Base-by-base conservation (phyloP, 768 basidiomycete genomes). In the Rubroboletus satanas region DNA sequence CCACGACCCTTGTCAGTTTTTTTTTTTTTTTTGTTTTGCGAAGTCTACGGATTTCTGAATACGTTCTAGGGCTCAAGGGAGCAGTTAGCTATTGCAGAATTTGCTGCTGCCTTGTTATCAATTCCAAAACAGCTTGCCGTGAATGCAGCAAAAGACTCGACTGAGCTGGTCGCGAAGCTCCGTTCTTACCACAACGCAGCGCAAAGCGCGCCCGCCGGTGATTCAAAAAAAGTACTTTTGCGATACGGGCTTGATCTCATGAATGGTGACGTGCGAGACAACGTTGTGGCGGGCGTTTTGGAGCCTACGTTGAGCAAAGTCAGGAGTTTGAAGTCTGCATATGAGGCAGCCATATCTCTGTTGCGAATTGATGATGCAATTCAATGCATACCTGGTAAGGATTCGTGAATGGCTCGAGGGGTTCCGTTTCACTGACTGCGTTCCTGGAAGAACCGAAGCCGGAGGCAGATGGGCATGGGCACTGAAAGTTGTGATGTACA, bases 21-120 rank as follows among this genome's bases (percentile, higher is more conserved):
- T 43, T 48, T 28, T 35, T 28, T 14, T 29, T 31, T 45, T 48
- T 21, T 41, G 21, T n/a, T 26, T 26, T 26, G 26, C 26, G 4
- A 26, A 26, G 26, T 28, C 35, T 29, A 35, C 36, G 32, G 33
- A 18, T 48, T 45, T 44, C 41, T 58, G 42, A 52, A 43, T 44
- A 43, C 26, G 60, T 45, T 58, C 51, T 67, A 98, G 96, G 97
- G 96, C 45, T 99, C 97, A 21, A 82, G 97, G 62, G 97, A 99
- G 74, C 97, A 99, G 71, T 79, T 99, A 49, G 97, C 97, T 18
- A 98, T 99, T 65, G 97, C 95, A n/a, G 97, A 99, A 71, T 99
- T 99, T 70, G 97, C 97, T 21, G 78, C 80, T 57, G 90, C 97
- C 12, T 79, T 99, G 52, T 78, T 99, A 39, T 83, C 94, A 15